Base-by-base conservation (phyloP, 345 rosid genomes). In the Excoecaria agallocha region DNA sequence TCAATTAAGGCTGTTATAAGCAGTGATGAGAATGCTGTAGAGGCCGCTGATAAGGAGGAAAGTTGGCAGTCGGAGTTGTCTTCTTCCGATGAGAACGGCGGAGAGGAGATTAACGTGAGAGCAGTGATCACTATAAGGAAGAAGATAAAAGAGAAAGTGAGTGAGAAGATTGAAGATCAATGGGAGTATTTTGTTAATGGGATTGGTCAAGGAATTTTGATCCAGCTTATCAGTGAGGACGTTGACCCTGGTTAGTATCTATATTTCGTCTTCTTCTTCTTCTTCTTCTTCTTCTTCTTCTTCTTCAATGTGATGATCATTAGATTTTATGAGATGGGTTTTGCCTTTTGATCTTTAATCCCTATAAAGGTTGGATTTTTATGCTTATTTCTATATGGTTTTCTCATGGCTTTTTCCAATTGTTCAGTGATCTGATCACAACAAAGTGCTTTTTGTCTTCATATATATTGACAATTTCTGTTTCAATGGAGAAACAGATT, bases 141-240 rank as follows among this genome's bases (percentile, higher is more conserved):
- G 91, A 92, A 92, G 84, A 87, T 86, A 78, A 91, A 85, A 64
- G 94, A 89, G 86, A 91, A 85, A 67, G 70, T 94, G n/a, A 66
- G 43, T 5, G 99, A 92, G 71, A 89, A 85, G 80, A 24, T 95
- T 51, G 94, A 84, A 74, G 89, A 89, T 85, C 90, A 85, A 6
- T 68, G 89, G 80, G 94, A 95, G 82, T 82, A 83, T 68, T 76
- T 91, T 22, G 69, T 90, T 75, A 92, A 87, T 73, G 94, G 93
- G 50, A 84, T 95, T 67, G 97, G 97, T 62, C 90, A 78, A 69
- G 97, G 97, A 74, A 87, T 95, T 84, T 58, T 76, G 81, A 85
- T 95, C 82, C 98, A 86, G 72, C 96, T 95, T 50, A 76, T 93
- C 68, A 90, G 98, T 81, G 94, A 91, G 74, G 90, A 91, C 50